Evolutionary conservation across 306 rosid genomes (phyloP).

Genomic region (Neltuma alba): DNA sequence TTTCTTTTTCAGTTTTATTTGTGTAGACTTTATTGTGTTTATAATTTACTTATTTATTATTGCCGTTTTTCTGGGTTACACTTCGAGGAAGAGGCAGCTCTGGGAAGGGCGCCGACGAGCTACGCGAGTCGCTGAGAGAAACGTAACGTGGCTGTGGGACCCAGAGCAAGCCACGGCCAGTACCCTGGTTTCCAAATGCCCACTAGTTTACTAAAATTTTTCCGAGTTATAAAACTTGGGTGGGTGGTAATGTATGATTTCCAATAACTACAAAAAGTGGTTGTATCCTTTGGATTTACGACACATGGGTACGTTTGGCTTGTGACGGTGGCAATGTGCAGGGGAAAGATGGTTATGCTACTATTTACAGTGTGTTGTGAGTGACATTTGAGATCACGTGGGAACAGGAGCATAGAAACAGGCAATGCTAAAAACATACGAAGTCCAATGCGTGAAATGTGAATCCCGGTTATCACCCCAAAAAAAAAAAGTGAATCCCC

Average conservation of each 20-base stretch:
- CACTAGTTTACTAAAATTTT: no score
- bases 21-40: neutral
- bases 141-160: neutral
- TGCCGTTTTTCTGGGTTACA: constrained; percentile 16
- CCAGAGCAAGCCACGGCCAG: no score
- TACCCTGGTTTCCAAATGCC: no score
- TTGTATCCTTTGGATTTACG: neutral
- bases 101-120: neutral
- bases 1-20: neutral
- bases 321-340: neutral
- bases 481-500: no score
- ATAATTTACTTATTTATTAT: neutral
- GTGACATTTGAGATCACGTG: neutral
- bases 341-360: no score
- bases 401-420: neutral
- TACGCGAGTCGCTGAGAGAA: neutral
- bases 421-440: neutral
- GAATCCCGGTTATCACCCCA: neutral
- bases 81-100: neutral
- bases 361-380: no score
- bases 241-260: neutral
- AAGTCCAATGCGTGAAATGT: constrained; percentile 16
- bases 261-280: neutral
- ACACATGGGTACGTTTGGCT: neutral
- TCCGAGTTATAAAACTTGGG: neutral